A percentile compares a stretch with the other conserved stretches of the same genome.
Conservation (phyloP, 305 asterid genomes). For the Solanum aculeatissimum region DNA sequence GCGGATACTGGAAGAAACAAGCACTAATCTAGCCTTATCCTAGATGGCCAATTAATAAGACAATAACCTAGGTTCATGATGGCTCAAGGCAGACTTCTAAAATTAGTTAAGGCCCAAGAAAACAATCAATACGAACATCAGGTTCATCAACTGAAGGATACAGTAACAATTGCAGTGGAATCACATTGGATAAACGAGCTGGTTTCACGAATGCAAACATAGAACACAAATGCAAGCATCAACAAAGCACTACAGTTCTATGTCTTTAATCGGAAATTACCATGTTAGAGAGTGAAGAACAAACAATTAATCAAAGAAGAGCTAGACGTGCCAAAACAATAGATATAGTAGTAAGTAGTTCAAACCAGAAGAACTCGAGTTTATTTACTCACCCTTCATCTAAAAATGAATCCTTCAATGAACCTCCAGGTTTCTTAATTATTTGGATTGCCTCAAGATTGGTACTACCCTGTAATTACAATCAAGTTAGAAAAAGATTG, state of each 20-base stretch:
- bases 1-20: not conserved
- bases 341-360: not conserved
- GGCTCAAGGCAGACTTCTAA: not conserved
- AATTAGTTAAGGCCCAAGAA: not conserved
- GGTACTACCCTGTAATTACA: conserved; percentile 67
- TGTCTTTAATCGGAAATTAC: not conserved
- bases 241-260: not conserved
- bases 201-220: not conserved
- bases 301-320: not conserved
- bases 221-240: not conserved
- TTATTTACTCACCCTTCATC: conserved; percentile 61
- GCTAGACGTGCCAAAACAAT: not conserved
- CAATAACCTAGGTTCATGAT: not conserved
- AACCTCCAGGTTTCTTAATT: conserved; percentile 88
- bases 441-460: conserved; percentile 85
- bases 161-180: not conserved
- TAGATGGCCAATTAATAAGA: not conserved
- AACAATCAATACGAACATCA: not conserved
- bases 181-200: not conserved
- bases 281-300: not conserved
- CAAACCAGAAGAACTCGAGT: not conserved
- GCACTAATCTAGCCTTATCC: not conserved
- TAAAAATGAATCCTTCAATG: conserved; percentile 70
- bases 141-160: not conserved
- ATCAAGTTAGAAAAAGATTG: not conserved